These are phyloP conservation scores for Pinus tabuliformis DNA, from an alignment of 75 land plant species.

Conservation along the genomic window DNA sequence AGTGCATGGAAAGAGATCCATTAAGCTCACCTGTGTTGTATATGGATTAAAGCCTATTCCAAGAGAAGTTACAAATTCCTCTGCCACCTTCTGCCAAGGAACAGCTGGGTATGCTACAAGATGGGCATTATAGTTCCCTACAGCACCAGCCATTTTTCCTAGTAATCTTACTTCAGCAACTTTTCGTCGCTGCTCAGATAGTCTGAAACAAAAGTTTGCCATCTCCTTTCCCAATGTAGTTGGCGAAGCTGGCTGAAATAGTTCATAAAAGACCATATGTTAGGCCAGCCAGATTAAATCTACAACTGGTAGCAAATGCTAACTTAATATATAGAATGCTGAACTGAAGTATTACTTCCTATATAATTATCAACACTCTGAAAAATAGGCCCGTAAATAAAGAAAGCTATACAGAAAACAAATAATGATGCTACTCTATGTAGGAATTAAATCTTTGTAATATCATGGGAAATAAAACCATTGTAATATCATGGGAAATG, in stretches of 20 bases:
- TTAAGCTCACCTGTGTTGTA: conserved; percentile 72
- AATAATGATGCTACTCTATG: background rate
- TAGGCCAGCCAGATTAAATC: no score
- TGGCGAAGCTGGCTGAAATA: conserved; percentile 87
- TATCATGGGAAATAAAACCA: no score
- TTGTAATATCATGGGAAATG: no score
- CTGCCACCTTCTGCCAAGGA: conserved; percentile 77
- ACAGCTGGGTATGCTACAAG: conserved; percentile 80
- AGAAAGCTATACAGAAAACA: background rate
- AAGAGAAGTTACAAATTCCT: conserved; percentile 83
- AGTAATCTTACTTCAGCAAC: conserved; percentile 45
- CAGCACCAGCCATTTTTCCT: conserved; percentile 98
- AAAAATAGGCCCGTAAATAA: background rate
- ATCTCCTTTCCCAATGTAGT: conserved; percentile 97
- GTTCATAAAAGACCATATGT: background rate
- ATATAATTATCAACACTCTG: background rate
- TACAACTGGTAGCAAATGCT: no score
- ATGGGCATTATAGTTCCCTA: conserved; percentile 98
- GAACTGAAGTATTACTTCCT: no score
- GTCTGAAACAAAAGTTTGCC: conserved; percentile 78
- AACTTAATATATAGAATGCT: no score
- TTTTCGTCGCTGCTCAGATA: conserved; percentile 44
- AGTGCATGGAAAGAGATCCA: background rate
- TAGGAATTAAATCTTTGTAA: no score
- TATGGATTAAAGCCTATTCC: conserved; percentile 89